Base-by-base conservation (phyloP, 441 rosid genomes). In the Brassica balearica region DNA sequence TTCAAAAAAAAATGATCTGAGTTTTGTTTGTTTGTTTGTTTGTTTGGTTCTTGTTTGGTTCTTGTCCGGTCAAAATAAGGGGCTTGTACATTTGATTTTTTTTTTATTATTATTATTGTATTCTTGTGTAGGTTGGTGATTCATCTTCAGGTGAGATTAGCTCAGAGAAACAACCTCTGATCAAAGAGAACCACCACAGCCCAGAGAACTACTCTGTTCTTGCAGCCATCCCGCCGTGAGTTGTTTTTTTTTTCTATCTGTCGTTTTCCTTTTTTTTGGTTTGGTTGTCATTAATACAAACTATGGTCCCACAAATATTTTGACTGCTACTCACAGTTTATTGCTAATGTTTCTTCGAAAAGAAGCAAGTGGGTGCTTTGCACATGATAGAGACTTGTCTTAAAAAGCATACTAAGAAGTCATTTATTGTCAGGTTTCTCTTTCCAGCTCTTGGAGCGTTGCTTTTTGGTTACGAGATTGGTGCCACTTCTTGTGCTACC, bases 391-490 rank as follows among this genome's bases (percentile, higher is more conserved):
- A 22, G 51, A 43, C 51, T 43, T 43, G 51, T 41, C 48, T 41
- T 43, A 10, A 41, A 41, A 41, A 41, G 12, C 48, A 41, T 41
- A 41, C 48, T 41, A 43, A 38, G 19, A 55, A 19, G 70, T 75
- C 46, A 58, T 63, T 67, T 3, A 41, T 43, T 43, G 9, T 87
- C 88, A 96, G 98, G 79, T 96, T 96, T 87, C 78, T 96, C 8
- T 96, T 96, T 84, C 99, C 98, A 14, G 99, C 99, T 73, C 87
- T 96, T 74, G 99, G 98, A 61, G 97, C 98, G 6, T 84, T 94
- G 43, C 88, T 96, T 27, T 94, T 89, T 86, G 97, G 97, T 69
- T 93, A 94, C 82, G 99, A 96, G 65, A 96, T 96, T 85, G 98
- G 99, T 72, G 81, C 97, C 68, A 94, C 99, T 1, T 96, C 98